phyloP scores from a whole-genome alignment of 2,329 filamentous ascomycete species.

The Chaetomium sp. region DNA sequence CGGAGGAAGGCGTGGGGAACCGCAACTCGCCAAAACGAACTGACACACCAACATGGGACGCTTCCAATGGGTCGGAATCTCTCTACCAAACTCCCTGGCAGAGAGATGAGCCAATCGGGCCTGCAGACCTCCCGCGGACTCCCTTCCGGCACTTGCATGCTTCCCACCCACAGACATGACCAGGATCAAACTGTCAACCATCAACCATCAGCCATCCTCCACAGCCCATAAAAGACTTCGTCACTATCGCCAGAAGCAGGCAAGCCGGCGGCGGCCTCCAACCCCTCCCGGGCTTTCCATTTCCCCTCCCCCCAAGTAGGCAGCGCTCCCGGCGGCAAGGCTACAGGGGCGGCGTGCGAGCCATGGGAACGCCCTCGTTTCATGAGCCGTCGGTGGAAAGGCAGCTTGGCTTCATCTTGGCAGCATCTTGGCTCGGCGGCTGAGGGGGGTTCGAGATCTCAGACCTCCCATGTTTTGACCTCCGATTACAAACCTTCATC shows the following conservation, averaged over 20 bases:
- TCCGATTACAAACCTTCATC: not conserved
- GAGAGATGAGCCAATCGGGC: not conserved
- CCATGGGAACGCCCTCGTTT: not conserved
- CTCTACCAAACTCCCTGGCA: not conserved
- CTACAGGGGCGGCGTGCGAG: not conserved
- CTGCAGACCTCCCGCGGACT: not conserved
- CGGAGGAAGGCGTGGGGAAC: not conserved
- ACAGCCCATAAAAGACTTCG: not conserved
- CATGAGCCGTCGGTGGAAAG: not conserved
- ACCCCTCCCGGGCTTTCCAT: not conserved
- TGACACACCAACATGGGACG: not conserved
- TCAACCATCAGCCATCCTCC: not conserved
- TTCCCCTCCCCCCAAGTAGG: not conserved
- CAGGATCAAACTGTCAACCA: not conserved
- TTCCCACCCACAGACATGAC: not conserved
- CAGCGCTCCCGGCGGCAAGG: not conserved
- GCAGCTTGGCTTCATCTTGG: not conserved
- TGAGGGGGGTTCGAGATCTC: not conserved
- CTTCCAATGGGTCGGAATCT: not conserved
- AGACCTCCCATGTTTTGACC: not conserved
- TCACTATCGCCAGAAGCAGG: not conserved
- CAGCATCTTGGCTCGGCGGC: not conserved
- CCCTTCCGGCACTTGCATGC: not conserved
- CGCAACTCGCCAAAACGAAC: not conserved
- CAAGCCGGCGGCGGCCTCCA: slow-evolving; percentile 5